Evolutionary conservation across 495 filamentous ascomycete genomes (phyloP).

Genomic region (Cenococcum geophilum): DNA sequence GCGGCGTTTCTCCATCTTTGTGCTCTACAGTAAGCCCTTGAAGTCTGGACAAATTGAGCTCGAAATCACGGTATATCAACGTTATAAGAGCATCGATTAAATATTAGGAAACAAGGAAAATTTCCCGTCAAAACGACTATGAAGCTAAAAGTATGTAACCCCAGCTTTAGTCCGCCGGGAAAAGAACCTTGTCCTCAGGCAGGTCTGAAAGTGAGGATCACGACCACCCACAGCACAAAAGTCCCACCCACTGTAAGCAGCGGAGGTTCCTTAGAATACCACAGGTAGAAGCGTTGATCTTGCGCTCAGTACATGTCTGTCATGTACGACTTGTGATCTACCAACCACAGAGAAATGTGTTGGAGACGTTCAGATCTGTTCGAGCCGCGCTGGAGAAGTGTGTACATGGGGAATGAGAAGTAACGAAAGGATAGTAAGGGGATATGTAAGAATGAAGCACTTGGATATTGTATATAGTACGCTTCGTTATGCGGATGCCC

Average conservation of each 20-base stretch:
- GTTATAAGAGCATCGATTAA: no score
- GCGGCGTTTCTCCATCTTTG: no score
- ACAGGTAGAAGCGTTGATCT: conserved; percentile 9
- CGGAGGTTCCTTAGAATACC: not conserved
- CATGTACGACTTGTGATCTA: conserved; percentile 7
- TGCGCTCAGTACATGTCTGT: conserved; percentile 8
- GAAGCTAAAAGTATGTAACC: conserved; percentile 9
- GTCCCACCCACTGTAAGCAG: not conserved
- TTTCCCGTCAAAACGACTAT: not conserved
- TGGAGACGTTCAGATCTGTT: conserved; percentile 23
- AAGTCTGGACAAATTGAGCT: no score
- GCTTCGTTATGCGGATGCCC: not conserved
- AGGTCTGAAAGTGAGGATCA: conserved; percentile 17
- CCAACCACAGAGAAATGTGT: conserved; percentile 16
- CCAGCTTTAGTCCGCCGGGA: conserved; percentile 20
- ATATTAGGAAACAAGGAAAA: not conserved
- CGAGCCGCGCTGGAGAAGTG: conserved; percentile 15
- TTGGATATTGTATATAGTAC: not conserved
- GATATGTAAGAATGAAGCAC: not conserved
- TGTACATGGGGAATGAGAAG: not conserved
- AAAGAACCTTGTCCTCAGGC: conserved; percentile 15
- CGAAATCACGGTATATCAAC: no score
- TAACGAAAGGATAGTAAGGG: not conserved
- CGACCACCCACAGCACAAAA: not conserved
- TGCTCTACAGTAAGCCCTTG: no score